phyloP scores from a whole-genome alignment of 352 stramenopile species.

The Globisporangium canariense region DNA sequence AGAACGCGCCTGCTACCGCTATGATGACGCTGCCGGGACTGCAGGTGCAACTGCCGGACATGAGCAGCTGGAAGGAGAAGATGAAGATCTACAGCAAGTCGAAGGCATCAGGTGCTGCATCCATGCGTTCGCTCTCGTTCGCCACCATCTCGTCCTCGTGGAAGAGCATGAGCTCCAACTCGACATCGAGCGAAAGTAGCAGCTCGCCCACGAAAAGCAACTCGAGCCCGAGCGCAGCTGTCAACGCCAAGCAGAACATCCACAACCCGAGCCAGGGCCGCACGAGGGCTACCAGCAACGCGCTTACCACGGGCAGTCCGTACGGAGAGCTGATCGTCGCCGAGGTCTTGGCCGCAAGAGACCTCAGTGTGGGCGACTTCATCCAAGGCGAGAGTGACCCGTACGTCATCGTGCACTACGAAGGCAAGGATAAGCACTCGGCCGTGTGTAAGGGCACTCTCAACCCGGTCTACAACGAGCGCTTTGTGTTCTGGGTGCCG shows the following conservation, averaged over 20 bases:
- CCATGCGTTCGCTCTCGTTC: constrained; percentile 46
- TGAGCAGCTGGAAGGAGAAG: constrained; percentile 43
- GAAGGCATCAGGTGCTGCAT: constrained; percentile 18
- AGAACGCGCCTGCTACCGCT: constrained; percentile 14
- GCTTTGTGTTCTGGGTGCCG: constrained; percentile 71
- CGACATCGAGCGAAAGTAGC: constrained; percentile 15
- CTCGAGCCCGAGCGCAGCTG: constrained; percentile 16
- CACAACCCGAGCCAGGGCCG: constrained; percentile 33
- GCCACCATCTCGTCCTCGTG: constrained; percentile 38
- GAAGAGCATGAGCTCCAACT: constrained; percentile 34
- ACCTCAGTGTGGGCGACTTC: constrained; percentile 38
- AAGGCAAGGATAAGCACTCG: constrained; percentile 34
- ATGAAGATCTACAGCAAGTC: constrained; percentile 35
- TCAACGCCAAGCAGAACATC: constrained; percentile 43
- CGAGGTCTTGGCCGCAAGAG: constrained; percentile 53
- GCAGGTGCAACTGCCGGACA: constrained; percentile 29
- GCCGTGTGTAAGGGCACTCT: constrained; percentile 24
- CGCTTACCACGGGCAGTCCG: constrained; percentile 37
- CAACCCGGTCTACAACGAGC: constrained; percentile 52
- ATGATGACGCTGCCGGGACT: constrained; percentile 21
- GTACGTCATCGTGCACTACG: constrained; percentile 44
- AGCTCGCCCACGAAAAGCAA: constrained; percentile 8
- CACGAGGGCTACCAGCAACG: constrained; percentile 15
- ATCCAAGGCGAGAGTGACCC: constrained; percentile 37
- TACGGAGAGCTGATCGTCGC: constrained; percentile 70